Conservation (phyloP, 2,329 filamentous ascomycete species). For the Boeremia lycopersici region DNA sequence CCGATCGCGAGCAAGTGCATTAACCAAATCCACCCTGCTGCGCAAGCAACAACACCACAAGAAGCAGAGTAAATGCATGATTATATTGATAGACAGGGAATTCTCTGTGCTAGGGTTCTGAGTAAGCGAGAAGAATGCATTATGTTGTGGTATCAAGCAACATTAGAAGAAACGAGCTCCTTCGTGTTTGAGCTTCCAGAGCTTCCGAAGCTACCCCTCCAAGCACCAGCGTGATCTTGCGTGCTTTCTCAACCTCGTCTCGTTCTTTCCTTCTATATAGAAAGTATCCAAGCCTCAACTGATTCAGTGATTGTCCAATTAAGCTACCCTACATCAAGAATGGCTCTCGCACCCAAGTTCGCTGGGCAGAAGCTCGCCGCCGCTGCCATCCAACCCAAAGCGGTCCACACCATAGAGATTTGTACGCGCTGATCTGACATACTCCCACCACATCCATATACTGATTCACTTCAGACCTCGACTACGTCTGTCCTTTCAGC, state of each 20-base stretch:
- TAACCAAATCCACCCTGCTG: too few species aligned
- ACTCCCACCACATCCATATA: background rate
- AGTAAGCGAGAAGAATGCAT: too few species aligned
- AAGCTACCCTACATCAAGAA: conserved; percentile 41
- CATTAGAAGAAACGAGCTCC: too few species aligned
- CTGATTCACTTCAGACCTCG: conserved; percentile 62
- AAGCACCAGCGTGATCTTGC: conserved; percentile 15
- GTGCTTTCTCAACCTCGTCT: conserved; percentile 20
- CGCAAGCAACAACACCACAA: too few species aligned
- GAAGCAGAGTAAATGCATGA: too few species aligned
- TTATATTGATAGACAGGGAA: too few species aligned
- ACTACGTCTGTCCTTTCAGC: conserved; percentile 87
- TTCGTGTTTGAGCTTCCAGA: conserved; percentile 4
- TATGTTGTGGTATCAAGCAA: too few species aligned
- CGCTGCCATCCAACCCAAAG: conserved; percentile 47
- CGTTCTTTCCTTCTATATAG: background rate
- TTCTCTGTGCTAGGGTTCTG: too few species aligned
- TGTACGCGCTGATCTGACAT: conserved; percentile 45
- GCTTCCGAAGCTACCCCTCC: conserved; percentile 24
- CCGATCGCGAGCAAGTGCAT: too few species aligned
- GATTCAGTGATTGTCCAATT: background rate
- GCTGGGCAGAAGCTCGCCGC: conserved; percentile 72
- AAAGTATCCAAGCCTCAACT: background rate
- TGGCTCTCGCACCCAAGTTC: conserved; percentile 80
- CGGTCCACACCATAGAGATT: conserved; percentile 60